Base-by-base conservation (phyloP, 2,329 filamentous ascomycete genomes). In the Coniochaeta sp. region DNA sequence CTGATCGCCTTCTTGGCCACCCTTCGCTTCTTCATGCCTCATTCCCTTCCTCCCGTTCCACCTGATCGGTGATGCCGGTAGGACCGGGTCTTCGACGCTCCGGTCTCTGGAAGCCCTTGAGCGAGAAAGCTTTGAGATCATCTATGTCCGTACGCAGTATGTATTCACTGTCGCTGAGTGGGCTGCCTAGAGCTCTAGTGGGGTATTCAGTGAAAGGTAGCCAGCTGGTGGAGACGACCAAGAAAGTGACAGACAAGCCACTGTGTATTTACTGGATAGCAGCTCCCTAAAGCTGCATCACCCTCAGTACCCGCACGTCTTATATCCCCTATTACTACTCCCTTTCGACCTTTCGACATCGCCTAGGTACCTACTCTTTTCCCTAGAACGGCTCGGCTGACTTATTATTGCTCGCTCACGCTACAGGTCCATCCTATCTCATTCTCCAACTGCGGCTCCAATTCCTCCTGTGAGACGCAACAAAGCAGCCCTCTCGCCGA, bases 1-100 rank as follows among this genome's bases (percentile, higher is more conserved):
- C 57, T 67, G 66, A 67, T 67, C 66, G 62, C 63, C 64, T 60
- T 17, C 3, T 9, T 14, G n/a, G 40, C 10, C 40, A 44, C 17
- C 40, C 40, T 22, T 22, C 40, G 40, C 22, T 44, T 24, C 44
- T 50, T 24, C 44, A 50, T 28, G 7, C 44, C 44, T 50, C 26
- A 24, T 52, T 40, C 38, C 38, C 38, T 40, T 4, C 38, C 38
- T 40, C 38, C 38, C 10, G 16, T 19, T 40, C 10, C 38, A 19
- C 38, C 17, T 17, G 16, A n/a, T 44, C 22, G 40, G 3, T 19
- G 19, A 4, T 44, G n/a, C n/a, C 17, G 40, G n/a, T 9, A 10
- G 38, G 16, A 8, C 42, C 7, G 42, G 7, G 42, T 24, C n/a
- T 47, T 22, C 24, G 42, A 47, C 5, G 19, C n/a, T 47, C 19